phyloP scores from a whole-genome alignment of 2,329 filamentous ascomycete species.

The Phialophora tarda region DNA sequence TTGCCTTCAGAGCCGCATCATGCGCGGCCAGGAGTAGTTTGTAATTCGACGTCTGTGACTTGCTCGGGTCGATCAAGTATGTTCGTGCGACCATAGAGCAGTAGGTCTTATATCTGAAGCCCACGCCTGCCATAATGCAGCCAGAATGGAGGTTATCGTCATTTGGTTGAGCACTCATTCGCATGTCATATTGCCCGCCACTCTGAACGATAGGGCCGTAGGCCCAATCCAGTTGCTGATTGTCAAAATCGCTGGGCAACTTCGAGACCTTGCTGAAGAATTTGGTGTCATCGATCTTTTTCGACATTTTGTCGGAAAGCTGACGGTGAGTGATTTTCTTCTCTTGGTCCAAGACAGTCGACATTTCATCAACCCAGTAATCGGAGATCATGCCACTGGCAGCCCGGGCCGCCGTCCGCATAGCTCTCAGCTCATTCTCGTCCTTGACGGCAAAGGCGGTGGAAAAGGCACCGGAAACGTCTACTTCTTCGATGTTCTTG shows the following conservation, averaged over 20 bases:
- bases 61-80: constrained; percentile 96
- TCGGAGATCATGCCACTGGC: constrained; percentile 94
- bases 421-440: constrained; percentile 89
- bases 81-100: constrained; percentile 90
- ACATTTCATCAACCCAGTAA: constrained; percentile 99
- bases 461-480: constrained; percentile 82
- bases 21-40: constrained; percentile 84
- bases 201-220: constrained; percentile 91
- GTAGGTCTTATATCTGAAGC: constrained; percentile 94
- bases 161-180: constrained; percentile 76
- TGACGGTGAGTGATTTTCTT: constrained; percentile 93
- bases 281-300: constrained; percentile 89
- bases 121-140: constrained; percentile 90
- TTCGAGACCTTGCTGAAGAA: constrained; percentile 88
- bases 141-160: constrained; percentile 78
- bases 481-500: constrained; percentile 86
- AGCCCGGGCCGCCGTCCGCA: constrained; percentile 91
- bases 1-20: constrained; percentile 85
- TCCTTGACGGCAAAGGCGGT: constrained; percentile 91
- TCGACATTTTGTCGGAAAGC: constrained; percentile 83
- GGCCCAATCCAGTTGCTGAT: constrained; percentile 90
- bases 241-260: constrained; percentile 84
- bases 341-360: constrained; percentile 89
- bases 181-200: constrained; percentile 91
- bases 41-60: constrained; percentile 92